These are phyloP conservation scores for Panicum hallii DNA, from an alignment of 202 grass and related monocot species.

Conservation along the genomic window DNA sequence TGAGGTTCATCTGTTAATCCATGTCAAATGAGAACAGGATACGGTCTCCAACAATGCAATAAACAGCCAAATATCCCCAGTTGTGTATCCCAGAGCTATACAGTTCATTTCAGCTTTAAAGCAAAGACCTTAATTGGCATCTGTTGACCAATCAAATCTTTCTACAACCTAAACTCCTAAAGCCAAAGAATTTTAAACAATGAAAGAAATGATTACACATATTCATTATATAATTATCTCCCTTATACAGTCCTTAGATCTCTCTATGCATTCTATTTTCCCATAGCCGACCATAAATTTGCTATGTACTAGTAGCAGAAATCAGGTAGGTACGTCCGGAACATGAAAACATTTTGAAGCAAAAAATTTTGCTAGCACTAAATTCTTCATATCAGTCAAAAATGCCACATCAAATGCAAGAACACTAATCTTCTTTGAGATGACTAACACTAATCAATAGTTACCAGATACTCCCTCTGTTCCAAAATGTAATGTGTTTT, in stretches of 20 bases:
- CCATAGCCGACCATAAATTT: background rate
- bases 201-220: constrained; percentile 13
- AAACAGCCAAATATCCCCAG: constrained; percentile 10
- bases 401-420: background rate
- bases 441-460: constrained; percentile 31
- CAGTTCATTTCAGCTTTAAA: constrained; percentile 27
- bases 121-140: constrained; percentile 3
- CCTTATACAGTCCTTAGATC: background rate
- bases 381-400: constrained; percentile 9
- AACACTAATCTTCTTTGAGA: constrained; percentile 27
- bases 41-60: constrained; percentile 6
- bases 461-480: background rate
- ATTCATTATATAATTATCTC: constrained; percentile 22
- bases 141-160: background rate
- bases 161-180: constrained; percentile 17
- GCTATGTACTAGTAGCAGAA: background rate
- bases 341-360: constrained; percentile 2
- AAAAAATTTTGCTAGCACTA: background rate
- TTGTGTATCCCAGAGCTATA: background rate
- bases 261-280: background rate
- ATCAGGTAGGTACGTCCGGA: background rate
- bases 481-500: too few relatives aligned
- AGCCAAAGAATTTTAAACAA: constrained; percentile 7
- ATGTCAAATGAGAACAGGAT: background rate
- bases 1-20: constrained; percentile 16